Percentiles rank a stretch among this genome's conserved stretches.
These are phyloP conservation scores for Aspergillus sp. DNA, from an alignment of 2,329 filamentous ascomycete genomes.

Conservation along the genomic window DNA sequence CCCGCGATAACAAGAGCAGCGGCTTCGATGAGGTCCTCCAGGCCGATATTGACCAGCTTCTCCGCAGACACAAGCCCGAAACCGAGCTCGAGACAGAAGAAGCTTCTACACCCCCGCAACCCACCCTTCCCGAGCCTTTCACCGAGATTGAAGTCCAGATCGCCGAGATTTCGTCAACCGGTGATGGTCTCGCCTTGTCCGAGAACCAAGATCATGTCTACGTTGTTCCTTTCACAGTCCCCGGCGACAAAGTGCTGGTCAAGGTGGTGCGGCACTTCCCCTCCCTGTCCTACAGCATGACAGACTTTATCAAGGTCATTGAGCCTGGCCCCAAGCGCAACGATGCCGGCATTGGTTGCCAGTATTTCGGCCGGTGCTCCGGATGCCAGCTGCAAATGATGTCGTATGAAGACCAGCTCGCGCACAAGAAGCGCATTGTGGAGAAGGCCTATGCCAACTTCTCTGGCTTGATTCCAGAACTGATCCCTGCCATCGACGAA, in stretches of 20 bases:
- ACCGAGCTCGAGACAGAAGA: slow-evolving; percentile 29
- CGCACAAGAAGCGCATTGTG: slow-evolving; percentile 80
- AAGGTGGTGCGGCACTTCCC: slow-evolving; percentile 74
- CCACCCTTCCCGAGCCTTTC: slow-evolving; percentile 63
- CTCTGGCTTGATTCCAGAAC: slow-evolving; percentile 73
- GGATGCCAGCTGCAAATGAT: slow-evolving; percentile 99
- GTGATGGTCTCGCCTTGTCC: slow-evolving; percentile 81
- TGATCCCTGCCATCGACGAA: slow-evolving; percentile 74
- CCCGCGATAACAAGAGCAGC: slow-evolving; percentile 62
- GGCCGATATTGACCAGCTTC: slow-evolving; percentile 57
- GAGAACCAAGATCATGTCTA: slow-evolving; percentile 70
- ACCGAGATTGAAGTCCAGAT: slow-evolving; percentile 82
- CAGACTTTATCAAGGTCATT: slow-evolving; percentile 79
- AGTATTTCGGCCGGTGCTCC: slow-evolving; percentile 83
- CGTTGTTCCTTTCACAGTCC: slow-evolving; percentile 83
- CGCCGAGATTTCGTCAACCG: slow-evolving; percentile 80
- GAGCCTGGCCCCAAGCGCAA: slow-evolving; percentile 74
- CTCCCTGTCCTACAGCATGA: slow-evolving; percentile 68
- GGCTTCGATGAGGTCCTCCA: slow-evolving; percentile 68
- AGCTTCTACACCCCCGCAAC: slow-evolving; percentile 24
- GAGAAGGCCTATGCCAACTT: slow-evolving; percentile 93
- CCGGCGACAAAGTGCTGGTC: slow-evolving; percentile 77
- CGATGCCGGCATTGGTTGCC: slow-evolving; percentile 73
- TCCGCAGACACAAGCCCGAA: slow-evolving; percentile 36
- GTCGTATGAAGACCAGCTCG: slow-evolving; percentile 80